phyloP scores from a whole-genome alignment of 768 basidiomycete genomes.

The Amanita rimosa region DNA sequence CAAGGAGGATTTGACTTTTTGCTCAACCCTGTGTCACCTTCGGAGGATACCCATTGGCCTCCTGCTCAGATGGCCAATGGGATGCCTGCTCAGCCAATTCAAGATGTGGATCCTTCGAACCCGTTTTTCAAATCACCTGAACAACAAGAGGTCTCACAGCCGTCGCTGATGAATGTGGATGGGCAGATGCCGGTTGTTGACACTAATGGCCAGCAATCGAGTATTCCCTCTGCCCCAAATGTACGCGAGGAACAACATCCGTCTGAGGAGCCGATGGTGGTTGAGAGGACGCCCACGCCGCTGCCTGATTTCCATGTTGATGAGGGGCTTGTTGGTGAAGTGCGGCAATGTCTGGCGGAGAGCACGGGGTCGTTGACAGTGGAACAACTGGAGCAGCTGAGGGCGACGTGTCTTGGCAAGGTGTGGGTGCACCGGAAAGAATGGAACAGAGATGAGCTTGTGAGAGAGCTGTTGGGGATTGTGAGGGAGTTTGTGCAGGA shows the following conservation, averaged over 20 bases:
- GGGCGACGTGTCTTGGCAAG: slow-evolving; percentile 67
- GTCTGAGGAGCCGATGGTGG: slow-evolving; percentile 26
- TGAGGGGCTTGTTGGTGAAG: slow-evolving; percentile 30
- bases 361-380: slow-evolving; percentile 54
- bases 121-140: slow-evolving; percentile 9
- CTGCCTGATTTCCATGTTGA: slow-evolving; percentile 71
- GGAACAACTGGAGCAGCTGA: slow-evolving; percentile 89
- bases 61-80: slow-evolving; percentile 6
- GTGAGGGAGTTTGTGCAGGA: slow-evolving; percentile 61
- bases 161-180: neutral
- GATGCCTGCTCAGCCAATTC: slow-evolving; percentile 6
- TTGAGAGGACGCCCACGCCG: slow-evolving; percentile 56
- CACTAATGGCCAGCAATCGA: neutral
- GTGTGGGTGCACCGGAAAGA: slow-evolving; percentile 77
- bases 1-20: slow-evolving; percentile 35
- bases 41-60: slow-evolving; percentile 15
- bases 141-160: neutral
- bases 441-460: slow-evolving; percentile 70
- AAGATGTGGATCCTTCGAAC: slow-evolving; percentile 11
- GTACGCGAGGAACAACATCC: neutral
- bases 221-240: neutral
- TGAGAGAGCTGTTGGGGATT: slow-evolving; percentile 45
- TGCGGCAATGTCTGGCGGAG: slow-evolving; percentile 38
- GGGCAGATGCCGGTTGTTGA: neutral
- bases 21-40: slow-evolving; percentile 37